Evolutionary conservation across 2,329 filamentous ascomycete species (phyloP).

Genomic region (Ceratocystis papillata): DNA sequence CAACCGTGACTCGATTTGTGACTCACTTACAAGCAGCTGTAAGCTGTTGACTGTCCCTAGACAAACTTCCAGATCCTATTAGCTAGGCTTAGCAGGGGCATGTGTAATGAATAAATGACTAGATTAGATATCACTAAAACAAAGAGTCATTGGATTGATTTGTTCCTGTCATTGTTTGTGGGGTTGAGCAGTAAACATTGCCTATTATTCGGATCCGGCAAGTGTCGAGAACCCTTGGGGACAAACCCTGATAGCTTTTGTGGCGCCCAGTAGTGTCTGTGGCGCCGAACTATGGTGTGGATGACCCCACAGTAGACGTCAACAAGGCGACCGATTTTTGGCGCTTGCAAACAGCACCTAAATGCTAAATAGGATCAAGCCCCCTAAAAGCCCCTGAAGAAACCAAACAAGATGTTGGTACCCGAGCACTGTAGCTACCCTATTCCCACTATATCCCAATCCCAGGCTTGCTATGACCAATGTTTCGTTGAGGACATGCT

Average conservation of each 20-base stretch:
- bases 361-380: not conserved
- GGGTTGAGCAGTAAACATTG: too few species aligned
- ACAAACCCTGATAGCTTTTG: not conserved
- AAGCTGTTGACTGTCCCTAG: not conserved
- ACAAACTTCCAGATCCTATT: not conserved
- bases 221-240: not conserved
- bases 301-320: conserved; percentile 2
- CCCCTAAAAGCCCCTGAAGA: not conserved
- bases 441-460: not conserved
- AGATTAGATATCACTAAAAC: not conserved
- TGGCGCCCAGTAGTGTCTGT: not conserved
- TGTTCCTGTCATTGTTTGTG: not conserved
- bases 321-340: not conserved
- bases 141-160: not conserved
- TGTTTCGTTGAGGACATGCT: conserved; percentile 1
- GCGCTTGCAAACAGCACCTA: not conserved
- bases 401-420: too few species aligned
- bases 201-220: too few species aligned
- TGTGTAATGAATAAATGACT: not conserved
- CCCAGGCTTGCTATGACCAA: not conserved
- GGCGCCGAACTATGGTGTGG: not conserved
- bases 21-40: conserved; percentile 1
- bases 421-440: too few species aligned
- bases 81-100: not conserved
- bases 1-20: conserved; percentile 1